Conservation (phyloP, 495 filamentous ascomycete genomes). For the Penicillium salamii region DNA sequence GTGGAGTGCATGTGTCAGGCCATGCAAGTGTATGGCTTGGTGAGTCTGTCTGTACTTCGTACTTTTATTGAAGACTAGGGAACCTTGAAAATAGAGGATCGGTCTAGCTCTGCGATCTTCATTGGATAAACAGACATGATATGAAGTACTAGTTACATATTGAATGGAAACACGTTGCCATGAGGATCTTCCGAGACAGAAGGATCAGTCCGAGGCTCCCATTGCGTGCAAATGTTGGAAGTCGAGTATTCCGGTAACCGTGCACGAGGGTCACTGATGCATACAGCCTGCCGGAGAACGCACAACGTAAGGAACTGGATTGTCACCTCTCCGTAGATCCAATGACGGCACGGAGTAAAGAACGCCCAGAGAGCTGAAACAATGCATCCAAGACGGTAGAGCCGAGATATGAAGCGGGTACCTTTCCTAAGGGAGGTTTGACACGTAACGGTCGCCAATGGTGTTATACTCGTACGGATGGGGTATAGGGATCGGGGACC, state of each 20-base stretch:
- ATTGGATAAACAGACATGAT: neutral
- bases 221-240: neutral
- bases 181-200: neutral
- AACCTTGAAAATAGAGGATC: neutral
- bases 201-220: neutral
- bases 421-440: conserved; percentile 29
- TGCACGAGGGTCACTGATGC: neutral
- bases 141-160: no score
- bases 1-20: neutral
- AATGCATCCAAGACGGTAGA: no score
- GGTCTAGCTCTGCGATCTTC: neutral
- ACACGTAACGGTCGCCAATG: conserved; percentile 36
- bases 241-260: neutral
- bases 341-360: no score
- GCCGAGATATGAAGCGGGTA: neutral
- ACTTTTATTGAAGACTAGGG: neutral
- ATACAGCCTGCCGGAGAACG: no score
- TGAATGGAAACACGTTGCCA: no score
- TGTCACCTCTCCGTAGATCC: no score
- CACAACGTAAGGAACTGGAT: no score
- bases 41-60: no score
- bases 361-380: no score
- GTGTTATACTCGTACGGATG: neutral
- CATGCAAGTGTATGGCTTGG: neutral
- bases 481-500: conserved; percentile 3